Base-by-base conservation (phyloP, 140 eudicot genomes). In the Ambrosia hybrid region DNA sequence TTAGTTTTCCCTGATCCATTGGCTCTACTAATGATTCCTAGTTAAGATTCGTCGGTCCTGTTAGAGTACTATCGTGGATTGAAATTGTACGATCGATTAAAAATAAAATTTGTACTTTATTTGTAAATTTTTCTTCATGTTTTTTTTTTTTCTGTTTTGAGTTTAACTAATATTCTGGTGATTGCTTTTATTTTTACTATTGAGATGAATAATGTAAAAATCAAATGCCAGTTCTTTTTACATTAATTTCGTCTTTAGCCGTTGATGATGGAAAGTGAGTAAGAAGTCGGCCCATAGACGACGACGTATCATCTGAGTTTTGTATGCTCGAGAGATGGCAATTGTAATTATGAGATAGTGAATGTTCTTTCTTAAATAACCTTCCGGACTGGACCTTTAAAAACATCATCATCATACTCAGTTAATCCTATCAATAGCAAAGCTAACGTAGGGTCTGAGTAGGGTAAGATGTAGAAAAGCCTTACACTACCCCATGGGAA, bases 261-360 rank as follows among this genome's bases (percentile, higher is more conserved):
- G 39, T 57, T 45, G 62, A 36, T 67, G 30, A 51, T 67, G 79
- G n/a, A 12, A 59, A 16, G 15, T 10, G 56, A 41, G 41, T 14
- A 51, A 16, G 37, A 33, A 6, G 10, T 30, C 36, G 80, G 80
- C 12, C 69, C 81, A 70, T 39, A 36, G 71, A 77, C 2, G 66
- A 77, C 46, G 80, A 76, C 69, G 65, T 57, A 58, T 76, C 61
- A 14, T 67, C 57, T 48, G 21, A 67, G 52, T 34, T 67, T 30
- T 57, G 51, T 46, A 52, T 48, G 59, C 4, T 34, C 51, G 65
- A 64, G 53, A 39, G 72, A 57, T 74, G 72, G 13, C 72, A 65
- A 21, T 51, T 16, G 72, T 52, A 63, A 64, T 64, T 64, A 74
- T 61, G 65, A 64, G 78, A 74, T 38, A 56, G 72, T 38, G 72